phyloP scores from a whole-genome alignment of 75 land plant species.

The Sequoiadendron giganteum region DNA sequence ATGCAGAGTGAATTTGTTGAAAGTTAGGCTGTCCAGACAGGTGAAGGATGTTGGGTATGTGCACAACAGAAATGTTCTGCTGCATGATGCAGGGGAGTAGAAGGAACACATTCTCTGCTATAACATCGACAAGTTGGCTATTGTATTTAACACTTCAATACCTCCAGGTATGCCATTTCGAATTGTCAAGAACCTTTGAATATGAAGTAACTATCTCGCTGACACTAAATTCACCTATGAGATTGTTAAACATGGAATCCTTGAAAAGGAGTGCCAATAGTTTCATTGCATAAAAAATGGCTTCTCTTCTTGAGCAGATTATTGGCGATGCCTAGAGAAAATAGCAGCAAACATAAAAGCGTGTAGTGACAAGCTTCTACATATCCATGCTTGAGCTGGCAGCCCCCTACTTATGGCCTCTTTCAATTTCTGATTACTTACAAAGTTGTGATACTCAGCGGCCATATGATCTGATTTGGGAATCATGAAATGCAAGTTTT shows the following conservation, averaged over 20 bases:
- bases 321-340: not conserved
- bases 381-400: not conserved
- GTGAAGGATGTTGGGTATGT: not conserved
- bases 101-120: not conserved
- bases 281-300: conserved; percentile 1
- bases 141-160: not conserved
- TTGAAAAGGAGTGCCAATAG: not conserved
- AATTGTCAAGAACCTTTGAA: not conserved
- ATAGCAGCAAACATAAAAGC: not conserved
- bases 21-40: not conserved
- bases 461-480: not conserved
- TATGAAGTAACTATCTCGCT: not conserved
- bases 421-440: not conserved
- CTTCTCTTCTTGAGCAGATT: not conserved
- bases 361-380: not conserved
- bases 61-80: not conserved
- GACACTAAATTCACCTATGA: not conserved
- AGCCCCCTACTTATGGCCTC: not conserved
- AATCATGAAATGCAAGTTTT: not conserved
- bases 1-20: not conserved
- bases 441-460: not conserved
- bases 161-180: not conserved
- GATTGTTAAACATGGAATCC: not conserved
- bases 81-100: not conserved
- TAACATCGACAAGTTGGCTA: conserved; percentile 1